Conservation (phyloP, 768 basidiomycete species). For the Trametes meyenii region DNA sequence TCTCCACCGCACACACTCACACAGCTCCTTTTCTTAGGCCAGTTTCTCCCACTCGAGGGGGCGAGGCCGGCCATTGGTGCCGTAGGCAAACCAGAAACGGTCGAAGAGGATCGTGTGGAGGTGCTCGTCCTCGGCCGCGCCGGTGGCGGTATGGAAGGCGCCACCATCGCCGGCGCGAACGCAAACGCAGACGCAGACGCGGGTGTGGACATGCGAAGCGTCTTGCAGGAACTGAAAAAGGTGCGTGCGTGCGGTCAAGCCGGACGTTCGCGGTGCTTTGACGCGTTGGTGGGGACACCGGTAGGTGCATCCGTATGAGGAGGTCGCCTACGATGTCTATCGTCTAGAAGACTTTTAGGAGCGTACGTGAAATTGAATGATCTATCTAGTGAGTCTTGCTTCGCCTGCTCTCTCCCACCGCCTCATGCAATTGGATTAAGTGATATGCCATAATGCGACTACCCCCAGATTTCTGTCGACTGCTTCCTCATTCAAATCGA, state of each 20-base stretch:
- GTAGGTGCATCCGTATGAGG: constrained; percentile 59
- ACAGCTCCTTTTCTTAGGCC: constrained; percentile 37
- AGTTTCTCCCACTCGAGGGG: constrained; percentile 44
- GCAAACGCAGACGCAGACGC: constrained; percentile 15
- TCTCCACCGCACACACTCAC: not conserved
- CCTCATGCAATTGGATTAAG: no score
- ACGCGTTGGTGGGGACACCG: not conserved
- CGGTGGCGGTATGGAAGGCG: constrained; percentile 5
- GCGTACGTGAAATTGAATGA: constrained; percentile 9
- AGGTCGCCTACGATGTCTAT: constrained; percentile 61
- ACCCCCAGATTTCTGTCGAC: no score
- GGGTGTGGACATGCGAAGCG: constrained; percentile 41
- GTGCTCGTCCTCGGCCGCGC: constrained; percentile 48
- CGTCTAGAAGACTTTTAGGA: constrained; percentile 45
- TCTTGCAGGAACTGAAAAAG: constrained; percentile 49
- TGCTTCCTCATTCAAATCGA: no score
- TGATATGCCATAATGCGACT: no score
- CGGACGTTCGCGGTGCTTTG: not conserved
- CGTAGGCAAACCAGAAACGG: constrained; percentile 45
- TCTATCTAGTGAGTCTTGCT: not conserved
- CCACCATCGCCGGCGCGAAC: not conserved
- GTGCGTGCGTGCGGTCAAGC: constrained; percentile 34
- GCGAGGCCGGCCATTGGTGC: constrained; percentile 51
- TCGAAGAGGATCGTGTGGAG: constrained; percentile 59
- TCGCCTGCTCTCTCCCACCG: no score